Evolutionary conservation across 2,329 filamentous ascomycete genomes (phyloP), one percentile per base, ranked within the genome.

Genomic region (Pseudogymnoascus sp.): DNA sequence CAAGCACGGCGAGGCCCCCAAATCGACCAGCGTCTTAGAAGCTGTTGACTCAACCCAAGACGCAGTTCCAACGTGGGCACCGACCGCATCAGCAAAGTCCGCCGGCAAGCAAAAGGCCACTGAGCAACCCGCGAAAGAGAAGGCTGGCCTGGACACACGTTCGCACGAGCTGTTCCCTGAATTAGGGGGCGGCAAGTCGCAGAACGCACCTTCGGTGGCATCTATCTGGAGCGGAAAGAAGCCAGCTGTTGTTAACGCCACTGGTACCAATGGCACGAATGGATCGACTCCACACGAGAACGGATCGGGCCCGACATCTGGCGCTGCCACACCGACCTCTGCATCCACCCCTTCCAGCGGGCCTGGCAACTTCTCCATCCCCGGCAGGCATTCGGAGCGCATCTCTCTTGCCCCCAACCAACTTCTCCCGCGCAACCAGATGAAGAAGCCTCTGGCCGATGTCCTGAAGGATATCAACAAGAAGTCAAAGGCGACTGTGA

Each of bases 81-180:
- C 77, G 60, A 74, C 79, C 21, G 73, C 81, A 68, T 84, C 84
- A 64, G 76, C 83, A 59, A 90, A 88, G 75, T 81, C 84, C 64
- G 83, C 84, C 47, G 84, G 83, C 60, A 91, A 90, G 78, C 84
- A 88, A 72, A 87, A 86, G 72, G 79, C 79, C 36, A 78, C 83
- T 61, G 74, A 77, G 1, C 72, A 71, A 47, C 66, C 73, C 44
- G 64, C 75, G 33, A 74, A 73, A 59, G 68, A 71, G 47, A 69
- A 70, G 62, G 67, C 76, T 44, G 69, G 80, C 60, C 78, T 97
- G 64, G 90, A 97, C 74, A 92, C 90, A 17, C 83, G 90, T 70
- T 96, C 90, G 15, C 89, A 95, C 71, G 92, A 97, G 75, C 79
- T 90, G 63, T 99, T 99, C 81, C 94, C 94, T n/a, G 87, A 92